Percentiles rank a stretch among this genome's conserved stretches.
phyloP scores from a whole-genome alignment of 1,139 yeast genomes.

The Hanseniaspora sp. region DNA sequence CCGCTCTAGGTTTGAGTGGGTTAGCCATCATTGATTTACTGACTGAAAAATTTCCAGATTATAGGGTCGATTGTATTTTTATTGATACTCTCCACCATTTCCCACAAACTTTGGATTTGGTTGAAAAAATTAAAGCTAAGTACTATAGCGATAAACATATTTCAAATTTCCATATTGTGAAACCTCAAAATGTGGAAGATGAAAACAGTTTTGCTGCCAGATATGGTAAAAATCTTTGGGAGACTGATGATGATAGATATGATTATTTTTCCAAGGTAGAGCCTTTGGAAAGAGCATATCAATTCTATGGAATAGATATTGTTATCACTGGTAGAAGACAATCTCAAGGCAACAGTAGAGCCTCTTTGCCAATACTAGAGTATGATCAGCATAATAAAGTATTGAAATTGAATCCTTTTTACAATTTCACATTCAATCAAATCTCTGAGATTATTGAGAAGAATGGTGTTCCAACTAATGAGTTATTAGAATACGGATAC shows the following conservation, averaged over 20 bases:
- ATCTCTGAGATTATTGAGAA: slow-evolving; percentile 60
- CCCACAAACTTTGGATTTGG: slow-evolving; percentile 78
- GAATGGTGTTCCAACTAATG: slow-evolving; percentile 74
- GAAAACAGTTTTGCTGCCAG: slow-evolving; percentile 55
- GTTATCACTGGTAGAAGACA: slow-evolving; percentile 87
- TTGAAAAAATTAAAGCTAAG: slow-evolving; percentile 43
- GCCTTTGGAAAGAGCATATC: slow-evolving; percentile 79
- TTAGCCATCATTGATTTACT: slow-evolving; percentile 77
- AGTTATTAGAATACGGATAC: slow-evolving; percentile 72
- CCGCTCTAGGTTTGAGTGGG: slow-evolving; percentile 93
- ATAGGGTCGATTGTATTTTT: slow-evolving; percentile 60
- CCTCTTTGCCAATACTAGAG: slow-evolving; percentile 65
- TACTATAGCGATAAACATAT: slow-evolving; percentile 35
- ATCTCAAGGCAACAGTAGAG: slow-evolving; percentile 81
- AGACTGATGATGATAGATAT: slow-evolving; percentile 63
- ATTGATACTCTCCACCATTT: slow-evolving; percentile 88
- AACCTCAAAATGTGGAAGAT: slow-evolving; percentile 46
- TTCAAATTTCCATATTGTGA: slow-evolving; percentile 47
- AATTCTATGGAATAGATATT: slow-evolving; percentile 57
- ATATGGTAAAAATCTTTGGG: slow-evolving; percentile 78
- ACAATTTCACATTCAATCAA: slow-evolving; percentile 67
- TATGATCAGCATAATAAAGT: slow-evolving; percentile 57
- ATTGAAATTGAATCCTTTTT: slow-evolving; percentile 79
- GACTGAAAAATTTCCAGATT: slow-evolving; percentile 15
- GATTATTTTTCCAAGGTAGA: slow-evolving; percentile 87